Conservation (phyloP, 164 flowering plant species). For the Tetracentron sinense region DNA sequence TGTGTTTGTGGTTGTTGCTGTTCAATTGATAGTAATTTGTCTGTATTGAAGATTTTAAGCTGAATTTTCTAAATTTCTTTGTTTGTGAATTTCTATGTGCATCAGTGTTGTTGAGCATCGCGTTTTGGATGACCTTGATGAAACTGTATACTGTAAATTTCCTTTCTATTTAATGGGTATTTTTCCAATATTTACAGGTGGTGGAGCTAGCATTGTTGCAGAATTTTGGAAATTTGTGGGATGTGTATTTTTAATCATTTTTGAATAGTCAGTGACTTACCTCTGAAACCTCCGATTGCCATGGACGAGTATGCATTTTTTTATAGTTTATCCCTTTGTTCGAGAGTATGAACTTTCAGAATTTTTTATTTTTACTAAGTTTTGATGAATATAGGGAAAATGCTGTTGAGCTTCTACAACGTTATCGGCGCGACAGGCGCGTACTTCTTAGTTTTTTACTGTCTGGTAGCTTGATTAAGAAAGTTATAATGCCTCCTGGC, state of each 20-base stretch:
- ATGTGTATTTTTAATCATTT: neutral
- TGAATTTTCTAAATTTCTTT: too few relatives aligned
- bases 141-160: too few relatives aligned
- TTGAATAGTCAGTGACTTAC: neutral
- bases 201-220: neutral
- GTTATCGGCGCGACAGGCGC: constrained; percentile 82
- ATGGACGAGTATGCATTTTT: constrained; percentile 21
- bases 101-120: too few relatives aligned
- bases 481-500: constrained; percentile 96
- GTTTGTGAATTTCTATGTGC: too few relatives aligned
- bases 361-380: neutral
- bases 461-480: constrained; percentile 85
- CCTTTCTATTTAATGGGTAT: neutral
- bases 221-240: neutral
- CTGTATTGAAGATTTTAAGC: too few relatives aligned
- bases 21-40: too few relatives aligned
- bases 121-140: too few relatives aligned
- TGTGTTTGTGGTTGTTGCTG: too few relatives aligned
- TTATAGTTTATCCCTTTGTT: too few relatives aligned
- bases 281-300: neutral
- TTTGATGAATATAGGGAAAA: constrained; percentile 50
- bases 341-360: too few relatives aligned
- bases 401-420: constrained; percentile 65
- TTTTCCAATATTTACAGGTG: neutral
- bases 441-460: constrained; percentile 75